Evolutionary conservation across 129 eudicot genomes (phyloP), one percentile per base, ranked within the genome.

Genomic region (Calendula officinalis): DNA sequence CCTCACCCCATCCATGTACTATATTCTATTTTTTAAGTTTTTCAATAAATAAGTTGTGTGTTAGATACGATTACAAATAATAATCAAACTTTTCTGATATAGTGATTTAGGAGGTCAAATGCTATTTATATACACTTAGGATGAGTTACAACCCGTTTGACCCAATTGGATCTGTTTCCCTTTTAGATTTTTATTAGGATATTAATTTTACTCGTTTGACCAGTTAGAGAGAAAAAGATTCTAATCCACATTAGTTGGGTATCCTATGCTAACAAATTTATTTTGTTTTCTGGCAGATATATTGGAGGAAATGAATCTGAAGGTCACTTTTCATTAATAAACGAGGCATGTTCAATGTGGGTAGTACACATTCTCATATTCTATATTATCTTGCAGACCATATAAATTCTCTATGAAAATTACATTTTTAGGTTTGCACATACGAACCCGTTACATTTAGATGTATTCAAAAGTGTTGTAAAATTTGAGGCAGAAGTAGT

Each of bases 261-360:
- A 50, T 50, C 1, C 14, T 45, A 91, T 12, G 66, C 56, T 53
- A 14, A 69, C 61, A 49, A 70, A 13, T 58, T 37, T 37, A 16
- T 32, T 12, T 52, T 48, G 61, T 55, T 68, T 54, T 68, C 15
- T 69, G 95, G 84, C 87, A 94, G 99, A 43, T 94, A 94, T 73
- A 94, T 94, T 72, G 99, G 83, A 77, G 99, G 99, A 72, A 81
- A 76, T 15, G 97, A 94, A 73, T 79, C 87, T 32, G 97, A 94
- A 81, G 99, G 97, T 50, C 99, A 94, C 75, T 89, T 94, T 67
- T 83, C 97, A 9, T 66, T 94, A 81, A 89, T 94, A 69, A 94
- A 89, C 17, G 99, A 94, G 91, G 99, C 99, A 57, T 94, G 95
- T 60, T 86, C 99, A 71, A 89, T 94, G 99, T 92, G 63, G 88